Conservation (phyloP, 73 alveolate species). For the Paramecium primaurelia region DNA sequence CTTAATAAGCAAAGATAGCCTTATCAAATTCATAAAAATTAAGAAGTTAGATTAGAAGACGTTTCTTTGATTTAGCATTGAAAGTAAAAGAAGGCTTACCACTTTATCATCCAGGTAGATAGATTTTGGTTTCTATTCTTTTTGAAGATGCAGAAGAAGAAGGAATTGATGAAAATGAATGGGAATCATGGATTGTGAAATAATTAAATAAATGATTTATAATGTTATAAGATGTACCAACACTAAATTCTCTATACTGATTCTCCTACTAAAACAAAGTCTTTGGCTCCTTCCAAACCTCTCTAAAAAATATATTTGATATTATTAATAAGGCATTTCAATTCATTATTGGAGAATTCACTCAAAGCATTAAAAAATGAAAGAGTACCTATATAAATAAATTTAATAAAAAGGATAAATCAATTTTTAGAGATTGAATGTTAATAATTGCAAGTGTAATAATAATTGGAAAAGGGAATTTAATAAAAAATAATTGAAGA, state of each 20-base stretch:
- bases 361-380: not conserved
- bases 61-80: constrained; percentile 1
- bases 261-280: not conserved
- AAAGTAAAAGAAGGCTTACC: not conserved
- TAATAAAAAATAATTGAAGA: not conserved
- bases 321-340: not conserved
- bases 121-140: not conserved
- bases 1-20: not conserved
- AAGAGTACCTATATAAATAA: constrained; percentile 26
- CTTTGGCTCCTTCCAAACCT: not conserved
- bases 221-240: not conserved
- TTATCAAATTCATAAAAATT: constrained; percentile 32
- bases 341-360: not conserved
- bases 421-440: not conserved
- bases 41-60: constrained; percentile 19
- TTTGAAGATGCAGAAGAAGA: constrained; percentile 54
- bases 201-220: not conserved
- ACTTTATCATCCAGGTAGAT: constrained; percentile 18
- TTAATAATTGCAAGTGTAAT: not conserved
- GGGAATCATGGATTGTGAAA: constrained; percentile 32
- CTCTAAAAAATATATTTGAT: not conserved
- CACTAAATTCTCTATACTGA: not conserved
- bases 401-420: not conserved
- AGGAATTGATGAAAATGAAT: constrained; percentile 31
- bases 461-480: not conserved